These are phyloP conservation scores for Pestalotiopsis sp. DNA, from an alignment of 2,329 filamentous ascomycete species.

Conservation along the genomic window DNA sequence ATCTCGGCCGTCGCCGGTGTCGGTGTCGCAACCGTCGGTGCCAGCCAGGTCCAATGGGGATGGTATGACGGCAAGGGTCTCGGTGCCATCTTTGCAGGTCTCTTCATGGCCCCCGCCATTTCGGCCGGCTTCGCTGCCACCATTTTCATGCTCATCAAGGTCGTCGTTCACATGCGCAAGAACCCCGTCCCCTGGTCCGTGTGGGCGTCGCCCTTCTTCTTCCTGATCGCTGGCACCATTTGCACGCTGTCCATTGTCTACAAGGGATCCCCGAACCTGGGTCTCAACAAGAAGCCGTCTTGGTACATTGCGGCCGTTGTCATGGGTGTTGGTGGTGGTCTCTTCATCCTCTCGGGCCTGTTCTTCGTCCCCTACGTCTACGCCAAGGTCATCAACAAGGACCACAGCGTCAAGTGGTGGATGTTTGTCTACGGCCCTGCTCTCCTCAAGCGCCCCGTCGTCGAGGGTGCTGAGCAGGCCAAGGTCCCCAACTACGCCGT, in stretches of 20 bases:
- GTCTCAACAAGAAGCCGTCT: slow-evolving; percentile 65
- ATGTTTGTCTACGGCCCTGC: slow-evolving; percentile 65
- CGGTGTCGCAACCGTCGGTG: slow-evolving; percentile 68
- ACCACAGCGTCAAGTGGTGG: slow-evolving; percentile 66
- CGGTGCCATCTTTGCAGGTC: slow-evolving; percentile 71
- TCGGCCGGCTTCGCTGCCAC: slow-evolving; percentile 65
- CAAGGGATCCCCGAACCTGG: slow-evolving; percentile 74
- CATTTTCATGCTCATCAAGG: slow-evolving; percentile 76
- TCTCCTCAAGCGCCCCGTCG: slow-evolving; percentile 61
- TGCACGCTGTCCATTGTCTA: slow-evolving; percentile 80
- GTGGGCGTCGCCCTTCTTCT: slow-evolving; percentile 74
- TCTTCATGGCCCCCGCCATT: slow-evolving; percentile 72
- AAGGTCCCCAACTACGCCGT: slow-evolving; percentile 77
- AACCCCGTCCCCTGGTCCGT: slow-evolving; percentile 75
- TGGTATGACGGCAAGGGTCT: slow-evolving; percentile 71
- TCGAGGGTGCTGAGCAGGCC: slow-evolving; percentile 54
- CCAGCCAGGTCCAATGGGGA: slow-evolving; percentile 65
- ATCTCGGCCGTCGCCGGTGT: slow-evolving; percentile 71
- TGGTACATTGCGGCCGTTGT: slow-evolving; percentile 71
- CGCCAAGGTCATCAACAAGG: slow-evolving; percentile 69
- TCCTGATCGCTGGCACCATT: slow-evolving; percentile 74
- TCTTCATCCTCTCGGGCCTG: slow-evolving; percentile 61
- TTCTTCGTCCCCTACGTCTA: slow-evolving; percentile 77
- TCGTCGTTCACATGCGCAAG: slow-evolving; percentile 70
- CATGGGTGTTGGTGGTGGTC: slow-evolving; percentile 63